A percentile compares a stretch with the other conserved stretches of the same genome.
phyloP scores from a whole-genome alignment of 331 rosid species.

The Quercus phellos region DNA sequence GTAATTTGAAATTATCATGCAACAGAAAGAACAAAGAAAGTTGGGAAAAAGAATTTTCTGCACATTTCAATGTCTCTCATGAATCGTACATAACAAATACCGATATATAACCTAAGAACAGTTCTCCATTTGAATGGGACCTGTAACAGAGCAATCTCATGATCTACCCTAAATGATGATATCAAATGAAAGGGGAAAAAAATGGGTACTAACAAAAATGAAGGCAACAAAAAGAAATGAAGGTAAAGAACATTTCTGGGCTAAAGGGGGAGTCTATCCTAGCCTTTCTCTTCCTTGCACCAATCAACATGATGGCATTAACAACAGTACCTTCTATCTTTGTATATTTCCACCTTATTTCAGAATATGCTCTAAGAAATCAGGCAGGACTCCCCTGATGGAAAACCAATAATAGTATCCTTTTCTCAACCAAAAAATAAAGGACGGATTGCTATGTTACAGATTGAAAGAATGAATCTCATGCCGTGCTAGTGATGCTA shows the following conservation, averaged over 20 bases:
- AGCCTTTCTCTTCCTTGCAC: constrained; percentile 44
- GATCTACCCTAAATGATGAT: constrained; percentile 56
- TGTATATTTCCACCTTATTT: constrained; percentile 51
- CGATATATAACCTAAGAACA: constrained; percentile 52
- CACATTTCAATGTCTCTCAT: constrained; percentile 64
- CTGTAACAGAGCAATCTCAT: constrained; percentile 62
- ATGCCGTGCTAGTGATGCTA: constrained; percentile 36
- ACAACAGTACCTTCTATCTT: constrained; percentile 27
- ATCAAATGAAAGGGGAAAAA: constrained; percentile 40
- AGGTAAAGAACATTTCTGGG: constrained; percentile 33
- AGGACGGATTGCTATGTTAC: constrained; percentile 54
- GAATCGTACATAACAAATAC: constrained; percentile 60
- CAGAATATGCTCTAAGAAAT: constrained; percentile 39
- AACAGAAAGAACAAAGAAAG: not conserved
- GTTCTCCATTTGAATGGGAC: constrained; percentile 55
- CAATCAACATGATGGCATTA: constrained; percentile 39
- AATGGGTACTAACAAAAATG: constrained; percentile 55
- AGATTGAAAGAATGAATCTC: constrained; percentile 54
- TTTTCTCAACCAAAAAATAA: constrained; percentile 60
- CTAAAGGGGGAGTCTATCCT: constrained; percentile 48
- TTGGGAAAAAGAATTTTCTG: constrained; percentile 49
- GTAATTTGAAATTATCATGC: not conserved
- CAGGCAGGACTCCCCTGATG: constrained; percentile 39
- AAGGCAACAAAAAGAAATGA: constrained; percentile 39
- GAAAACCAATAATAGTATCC: constrained; percentile 49